Base-by-base conservation (phyloP, 768 basidiomycete species). In the Pleurotus djamor region DNA sequence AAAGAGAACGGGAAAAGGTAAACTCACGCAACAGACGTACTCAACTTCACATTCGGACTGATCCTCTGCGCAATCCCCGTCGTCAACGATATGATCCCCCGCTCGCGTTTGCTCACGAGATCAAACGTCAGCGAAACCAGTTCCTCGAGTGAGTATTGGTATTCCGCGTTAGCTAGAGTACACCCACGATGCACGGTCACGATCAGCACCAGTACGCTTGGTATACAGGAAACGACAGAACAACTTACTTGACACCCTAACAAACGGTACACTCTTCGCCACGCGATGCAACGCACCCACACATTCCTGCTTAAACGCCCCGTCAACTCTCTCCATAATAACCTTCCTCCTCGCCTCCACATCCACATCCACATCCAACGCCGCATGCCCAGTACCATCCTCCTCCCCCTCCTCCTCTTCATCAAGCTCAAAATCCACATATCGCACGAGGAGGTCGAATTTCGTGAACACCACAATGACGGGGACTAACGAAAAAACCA, bases 381-480 rank as follows among this genome's bases (percentile, higher is more conserved):
- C n/a, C n/a, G n/a, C n/a, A n/a, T n/a, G n/a, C n/a, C n/a, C n/a
- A n/a, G n/a, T n/a, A n/a, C n/a, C n/a, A n/a, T n/a, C n/a, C n/a
- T n/a, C n/a, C n/a, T n/a, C n/a, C n/a, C n/a, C n/a, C n/a, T n/a
- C 55, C 6, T 38, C 47, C 10, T 28, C 21, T 28, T 28, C 21
- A 28, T 28, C 21, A 28, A 55, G 33, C 37, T 55, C 37, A 6
- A 9, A 55, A 17, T 37, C 37, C 16, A 37, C 14, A 37, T 17
- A 12, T 36, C 48, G 12, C 17, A 67, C 61, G 13, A 72, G 58
- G 28, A 59, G 48, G 59, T 74, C 73, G 59, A 65, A 74, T 59
- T 74, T 69, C 7, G 72, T 74, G 61, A 74, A 74, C 4, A 74
- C 67, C 10, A 65, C 68, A 32, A 74, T 66, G 37, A 72, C 61